Percentiles rank a stretch among this genome's conserved stretches.
Evolutionary conservation across 2,329 filamentous ascomycete species (phyloP).

Genomic region (Rosellinia necatrix): DNA sequence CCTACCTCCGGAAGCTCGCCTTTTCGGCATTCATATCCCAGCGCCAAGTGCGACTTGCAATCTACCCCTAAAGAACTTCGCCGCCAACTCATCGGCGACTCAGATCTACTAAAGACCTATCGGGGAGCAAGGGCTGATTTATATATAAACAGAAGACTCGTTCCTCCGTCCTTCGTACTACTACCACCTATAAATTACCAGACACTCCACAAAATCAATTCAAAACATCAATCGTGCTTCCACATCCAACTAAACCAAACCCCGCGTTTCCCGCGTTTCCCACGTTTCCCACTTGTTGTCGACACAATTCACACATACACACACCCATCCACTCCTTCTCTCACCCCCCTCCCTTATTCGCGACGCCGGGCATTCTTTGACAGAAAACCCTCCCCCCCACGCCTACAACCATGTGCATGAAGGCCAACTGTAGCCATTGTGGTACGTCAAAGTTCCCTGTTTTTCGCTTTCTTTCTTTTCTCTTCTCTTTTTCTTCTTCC

Average conservation of each 20-base stretch:
- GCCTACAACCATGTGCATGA: slow-evolving; percentile 63
- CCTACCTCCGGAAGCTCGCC: too few relatives aligned
- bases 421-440: slow-evolving; percentile 65
- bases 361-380: too few relatives aligned
- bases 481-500: not conserved
- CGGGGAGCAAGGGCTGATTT: too few relatives aligned
- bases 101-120: too few relatives aligned
- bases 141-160: not conserved
- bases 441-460: too few relatives aligned
- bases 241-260: not conserved
- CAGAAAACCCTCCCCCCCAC: too few relatives aligned
- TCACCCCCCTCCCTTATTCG: too few relatives aligned
- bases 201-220: not conserved
- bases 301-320: not conserved
- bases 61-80: slow-evolving; percentile 3
- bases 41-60: not conserved
- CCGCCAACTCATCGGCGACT: slow-evolving; percentile 24
- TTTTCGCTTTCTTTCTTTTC: not conserved
- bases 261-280: not conserved
- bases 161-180: not conserved
- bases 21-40: slow-evolving; percentile 4
- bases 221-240: too few relatives aligned
- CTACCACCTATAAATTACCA: not conserved
- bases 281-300: not conserved
- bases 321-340: too few relatives aligned